phyloP scores from a whole-genome alignment of 73 alveolate species.

The Stentor coeruleus region DNA sequence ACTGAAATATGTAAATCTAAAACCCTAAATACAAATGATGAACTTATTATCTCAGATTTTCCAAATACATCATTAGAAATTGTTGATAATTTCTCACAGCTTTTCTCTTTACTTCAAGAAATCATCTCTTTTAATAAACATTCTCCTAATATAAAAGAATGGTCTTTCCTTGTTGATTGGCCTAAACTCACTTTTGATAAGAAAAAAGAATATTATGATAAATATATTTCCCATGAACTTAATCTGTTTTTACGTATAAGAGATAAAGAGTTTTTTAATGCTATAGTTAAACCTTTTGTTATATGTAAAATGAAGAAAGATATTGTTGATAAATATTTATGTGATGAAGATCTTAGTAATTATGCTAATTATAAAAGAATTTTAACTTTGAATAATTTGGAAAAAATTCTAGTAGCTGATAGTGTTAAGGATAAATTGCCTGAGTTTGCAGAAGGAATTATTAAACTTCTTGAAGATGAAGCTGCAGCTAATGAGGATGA shows the following conservation, averaged over 20 bases:
- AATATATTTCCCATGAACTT: conserved; percentile 62
- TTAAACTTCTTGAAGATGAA: conserved; percentile 30
- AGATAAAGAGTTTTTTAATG: conserved; percentile 65
- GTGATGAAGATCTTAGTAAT: conserved; percentile 33
- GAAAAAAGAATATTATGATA: conserved; percentile 55
- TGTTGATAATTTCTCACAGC: conserved; percentile 34
- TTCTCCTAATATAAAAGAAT: conserved; percentile 22
- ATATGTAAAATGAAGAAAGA: conserved; percentile 64
- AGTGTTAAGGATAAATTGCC: conserved; percentile 26
- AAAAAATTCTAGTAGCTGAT: conserved; percentile 39
- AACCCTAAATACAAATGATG: neutral
- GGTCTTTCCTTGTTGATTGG: conserved; percentile 62
- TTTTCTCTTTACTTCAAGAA: conserved; percentile 36
- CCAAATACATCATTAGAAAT: conserved; percentile 24
- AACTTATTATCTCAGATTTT: conserved; percentile 17
- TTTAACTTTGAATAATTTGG: conserved; percentile 48
- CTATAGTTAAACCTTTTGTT: conserved; percentile 56
- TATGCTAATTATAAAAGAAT: conserved; percentile 31
- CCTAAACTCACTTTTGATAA: conserved; percentile 37
- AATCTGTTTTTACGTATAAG: conserved; percentile 63
- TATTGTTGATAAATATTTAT: conserved; percentile 48
- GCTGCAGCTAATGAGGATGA: conserved; percentile 23
- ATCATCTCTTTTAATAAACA: conserved; percentile 28
- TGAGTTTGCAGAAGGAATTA: conserved; percentile 50
- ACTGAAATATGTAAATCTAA: neutral